Evolutionary conservation across 78 protist species (phyloP), one percentile per base, ranked within the genome.

Genomic region (Dictyostelium capitatum): DNA sequence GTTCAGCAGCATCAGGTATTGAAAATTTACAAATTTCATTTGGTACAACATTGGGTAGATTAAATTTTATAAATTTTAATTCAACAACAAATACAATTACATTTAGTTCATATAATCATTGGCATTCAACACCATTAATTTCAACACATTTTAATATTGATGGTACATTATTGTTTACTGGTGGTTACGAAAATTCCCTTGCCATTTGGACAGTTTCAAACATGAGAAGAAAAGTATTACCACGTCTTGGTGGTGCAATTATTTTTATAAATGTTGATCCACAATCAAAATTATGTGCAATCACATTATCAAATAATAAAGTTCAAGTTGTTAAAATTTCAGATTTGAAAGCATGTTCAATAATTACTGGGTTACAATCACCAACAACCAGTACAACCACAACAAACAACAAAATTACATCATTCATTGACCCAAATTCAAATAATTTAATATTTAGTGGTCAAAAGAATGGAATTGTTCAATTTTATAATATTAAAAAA

Each of bases 241-340:
- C 93, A 64, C 54, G 93, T 43, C 15, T 87, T 3, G 93, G 84
- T 32, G 93, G 93, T 74, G 59, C 84, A 30, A 77, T 87, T 2
- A 9, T 11, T 6, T 17, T 28, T 25, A 65, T 87, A 6, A 37
- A 20, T n/a, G 20, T 48, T 25, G n/a, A 41, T n/a, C 67, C 67
- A 32, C 5, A 0, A 30, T 30, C 77, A 9, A 6, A 65, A 17
- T n/a, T n/a, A 20, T n/a, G 47, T 1, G 93, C 84, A 2, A 56
- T 87, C 5, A 37, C 80, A 10, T 32, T 77, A 4, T 30, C 67
- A 15, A 74, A 23, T 46, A 87, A 87, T 46, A 65, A 50, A 30
- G 47, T 87, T 54, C 50, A 74, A 79, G 12, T 85, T n/a, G 8
- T 77, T 9, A 25, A 41, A 19, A 23, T 73, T 43, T 37, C 72